Evolutionary conservation across 441 rosid genomes (phyloP).

Genomic region (Breynia disticha): DNA sequence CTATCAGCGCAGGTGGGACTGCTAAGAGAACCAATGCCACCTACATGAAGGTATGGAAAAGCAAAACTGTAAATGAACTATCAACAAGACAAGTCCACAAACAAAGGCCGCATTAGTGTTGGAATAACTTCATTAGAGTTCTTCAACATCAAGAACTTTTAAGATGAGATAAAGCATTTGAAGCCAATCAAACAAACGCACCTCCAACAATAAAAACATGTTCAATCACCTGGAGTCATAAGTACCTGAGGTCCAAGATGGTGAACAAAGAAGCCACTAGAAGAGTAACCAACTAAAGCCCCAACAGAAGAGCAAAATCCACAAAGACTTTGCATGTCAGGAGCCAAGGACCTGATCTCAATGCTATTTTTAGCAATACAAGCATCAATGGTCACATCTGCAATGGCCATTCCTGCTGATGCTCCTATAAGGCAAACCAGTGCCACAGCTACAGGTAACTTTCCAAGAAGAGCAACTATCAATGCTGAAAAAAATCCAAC

Average conservation of each 20-base stretch:
- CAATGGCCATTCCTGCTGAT: slow-evolving; percentile 61
- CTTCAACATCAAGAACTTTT: too few species aligned
- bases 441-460: slow-evolving; percentile 40
- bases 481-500: slow-evolving; percentile 44
- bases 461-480: slow-evolving; percentile 34
- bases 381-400: slow-evolving; percentile 80
- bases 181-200: not conserved
- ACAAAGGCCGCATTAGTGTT: too few species aligned
- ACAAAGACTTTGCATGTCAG: slow-evolving; percentile 82
- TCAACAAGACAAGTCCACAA: too few species aligned
- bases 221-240: not conserved
- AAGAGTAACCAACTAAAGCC: slow-evolving; percentile 48
- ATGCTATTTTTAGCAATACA: slow-evolving; percentile 71
- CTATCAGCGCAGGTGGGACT: slow-evolving; percentile 41
- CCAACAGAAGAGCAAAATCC: slow-evolving; percentile 70
- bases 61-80: too few species aligned
- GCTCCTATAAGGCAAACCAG: slow-evolving; percentile 53
- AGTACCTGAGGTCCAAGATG: slow-evolving; percentile 73
- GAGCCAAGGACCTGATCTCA: slow-evolving; percentile 42
- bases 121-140: too few species aligned
- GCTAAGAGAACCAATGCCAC: slow-evolving; percentile 59
- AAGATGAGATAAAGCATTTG: too few species aligned
- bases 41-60: slow-evolving; percentile 16
- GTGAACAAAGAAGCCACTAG: slow-evolving; percentile 55
- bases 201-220: not conserved